phyloP scores from a whole-genome alignment of 192 early-diverging fungal species.

The Linnemannia zychae region DNA sequence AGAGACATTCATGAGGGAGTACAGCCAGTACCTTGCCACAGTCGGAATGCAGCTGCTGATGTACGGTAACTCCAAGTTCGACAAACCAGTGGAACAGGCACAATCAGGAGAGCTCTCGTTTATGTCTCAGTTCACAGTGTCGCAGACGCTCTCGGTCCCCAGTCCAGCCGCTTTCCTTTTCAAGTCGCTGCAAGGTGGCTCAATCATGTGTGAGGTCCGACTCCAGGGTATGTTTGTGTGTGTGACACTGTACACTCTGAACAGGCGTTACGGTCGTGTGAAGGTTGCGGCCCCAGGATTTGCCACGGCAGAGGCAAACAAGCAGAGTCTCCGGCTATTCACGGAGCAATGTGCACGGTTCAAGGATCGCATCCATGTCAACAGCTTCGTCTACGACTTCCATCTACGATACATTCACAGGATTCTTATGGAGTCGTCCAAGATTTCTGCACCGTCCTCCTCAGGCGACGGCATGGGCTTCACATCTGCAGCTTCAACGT shows the following conservation, averaged over 20 bases:
- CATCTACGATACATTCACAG: conserved; percentile 65
- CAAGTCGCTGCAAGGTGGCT: conserved; percentile 67
- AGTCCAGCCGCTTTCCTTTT: conserved; percentile 66
- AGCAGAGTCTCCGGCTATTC: conserved; percentile 63
- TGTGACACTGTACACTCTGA: conserved; percentile 70
- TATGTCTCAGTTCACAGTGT: conserved; percentile 61
- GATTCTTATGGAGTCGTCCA: conserved; percentile 59
- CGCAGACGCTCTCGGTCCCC: conserved; percentile 52
- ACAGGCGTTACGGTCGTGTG: conserved; percentile 66
- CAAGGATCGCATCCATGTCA: conserved; percentile 70
- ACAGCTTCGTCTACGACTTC: conserved; percentile 75
- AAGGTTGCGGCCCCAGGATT: conserved; percentile 55
- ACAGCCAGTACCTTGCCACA: conserved; percentile 65
- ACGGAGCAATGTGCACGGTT: conserved; percentile 71
- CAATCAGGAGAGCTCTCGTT: conserved; percentile 52
- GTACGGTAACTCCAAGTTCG: conserved; percentile 61
- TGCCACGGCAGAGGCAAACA: conserved; percentile 52
- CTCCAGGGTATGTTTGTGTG: conserved; percentile 69
- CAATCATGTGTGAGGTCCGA: conserved; percentile 71
- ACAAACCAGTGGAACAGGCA: conserved; percentile 44
- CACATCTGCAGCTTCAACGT: conserved; percentile 1
- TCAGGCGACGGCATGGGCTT: background rate
- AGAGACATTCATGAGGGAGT: conserved; percentile 67
- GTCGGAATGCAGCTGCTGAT: conserved; percentile 73
- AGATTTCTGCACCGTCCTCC: background rate